These are phyloP conservation scores for Blumeria graminis DNA, from an alignment of 2,329 filamentous ascomycete species.

Conservation along the genomic window DNA sequence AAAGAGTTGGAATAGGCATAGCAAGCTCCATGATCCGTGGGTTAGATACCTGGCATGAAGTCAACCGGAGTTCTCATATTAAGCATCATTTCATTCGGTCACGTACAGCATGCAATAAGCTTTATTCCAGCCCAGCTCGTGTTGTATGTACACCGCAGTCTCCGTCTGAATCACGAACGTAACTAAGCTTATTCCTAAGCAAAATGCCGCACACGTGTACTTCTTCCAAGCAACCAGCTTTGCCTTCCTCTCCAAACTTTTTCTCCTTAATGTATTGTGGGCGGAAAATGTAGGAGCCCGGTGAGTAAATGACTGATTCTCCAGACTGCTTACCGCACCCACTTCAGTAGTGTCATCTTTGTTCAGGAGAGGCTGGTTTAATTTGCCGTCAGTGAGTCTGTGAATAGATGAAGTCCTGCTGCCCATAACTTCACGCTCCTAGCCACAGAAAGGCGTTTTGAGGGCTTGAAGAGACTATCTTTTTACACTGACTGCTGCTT, in stretches of 20 bases:
- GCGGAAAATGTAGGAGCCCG: constrained; percentile 21
- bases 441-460: too few species aligned
- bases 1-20: constrained; percentile 69
- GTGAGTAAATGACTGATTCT: constrained; percentile 6
- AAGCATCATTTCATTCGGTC: neutral
- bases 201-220: constrained; percentile 70
- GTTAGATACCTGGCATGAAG: constrained; percentile 42
- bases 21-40: constrained; percentile 73
- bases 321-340: constrained; percentile 13
- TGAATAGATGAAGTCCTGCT: constrained; percentile 19
- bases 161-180: constrained; percentile 90
- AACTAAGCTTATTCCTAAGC: constrained; percentile 59
- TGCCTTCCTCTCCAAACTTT: constrained; percentile 43
- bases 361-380: constrained; percentile 16
- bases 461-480: too few species aligned
- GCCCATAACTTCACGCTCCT: constrained; percentile 9
- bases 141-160: constrained; percentile 83
- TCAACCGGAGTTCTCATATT: neutral
- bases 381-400: constrained; percentile 17
- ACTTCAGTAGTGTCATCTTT: constrained; percentile 12
- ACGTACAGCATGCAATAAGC: constrained; percentile 94
- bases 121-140: constrained; percentile 83
- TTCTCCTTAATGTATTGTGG: constrained; percentile 49
- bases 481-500: neutral
- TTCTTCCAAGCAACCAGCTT: constrained; percentile 47